phyloP scores from a whole-genome alignment of 352 stramenopile genomes.

The Phytopythium mirpurense region DNA sequence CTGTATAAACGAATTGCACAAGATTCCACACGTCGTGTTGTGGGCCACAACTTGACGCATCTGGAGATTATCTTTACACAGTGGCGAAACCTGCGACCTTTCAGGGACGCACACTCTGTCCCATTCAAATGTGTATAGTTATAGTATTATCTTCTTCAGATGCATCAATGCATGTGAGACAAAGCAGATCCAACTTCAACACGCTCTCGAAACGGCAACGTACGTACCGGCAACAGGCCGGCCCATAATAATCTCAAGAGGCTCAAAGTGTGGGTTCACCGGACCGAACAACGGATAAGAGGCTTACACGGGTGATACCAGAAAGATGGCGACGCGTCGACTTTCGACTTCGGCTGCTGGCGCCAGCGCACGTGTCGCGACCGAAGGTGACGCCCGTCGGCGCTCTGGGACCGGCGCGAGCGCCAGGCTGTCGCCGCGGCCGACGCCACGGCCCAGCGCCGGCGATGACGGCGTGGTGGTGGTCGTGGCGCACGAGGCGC shows the following conservation, averaged over 20 bases:
- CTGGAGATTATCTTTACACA: too few relatives aligned
- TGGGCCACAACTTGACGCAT: too few relatives aligned
- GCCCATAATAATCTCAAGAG: neutral
- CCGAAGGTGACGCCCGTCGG: neutral
- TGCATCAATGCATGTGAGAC: too few relatives aligned
- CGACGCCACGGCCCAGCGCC: neutral
- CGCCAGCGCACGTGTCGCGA: neutral
- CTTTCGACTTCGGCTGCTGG: neutral
- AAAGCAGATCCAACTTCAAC: conserved; percentile 5
- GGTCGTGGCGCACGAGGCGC: conserved; percentile 28
- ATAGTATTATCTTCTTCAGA: too few relatives aligned
- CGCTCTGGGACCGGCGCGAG: neutral
- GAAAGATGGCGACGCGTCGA: neutral
- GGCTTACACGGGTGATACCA: neutral
- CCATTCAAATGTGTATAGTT: neutral
- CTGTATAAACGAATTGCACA: too few relatives aligned
- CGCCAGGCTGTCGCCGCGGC: conserved; percentile 12
- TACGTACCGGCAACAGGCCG: neutral
- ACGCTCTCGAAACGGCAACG: neutral
- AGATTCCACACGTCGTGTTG: too few relatives aligned
- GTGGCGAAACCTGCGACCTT: conserved; percentile 5
- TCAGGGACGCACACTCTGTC: neutral
- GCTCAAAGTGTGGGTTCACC: too few relatives aligned
- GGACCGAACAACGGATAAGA: neutral
- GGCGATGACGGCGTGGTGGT: conserved; percentile 17